phyloP scores from a whole-genome alignment of 805 yeast genomes.

The Wickerhamomyces pijperi region DNA sequence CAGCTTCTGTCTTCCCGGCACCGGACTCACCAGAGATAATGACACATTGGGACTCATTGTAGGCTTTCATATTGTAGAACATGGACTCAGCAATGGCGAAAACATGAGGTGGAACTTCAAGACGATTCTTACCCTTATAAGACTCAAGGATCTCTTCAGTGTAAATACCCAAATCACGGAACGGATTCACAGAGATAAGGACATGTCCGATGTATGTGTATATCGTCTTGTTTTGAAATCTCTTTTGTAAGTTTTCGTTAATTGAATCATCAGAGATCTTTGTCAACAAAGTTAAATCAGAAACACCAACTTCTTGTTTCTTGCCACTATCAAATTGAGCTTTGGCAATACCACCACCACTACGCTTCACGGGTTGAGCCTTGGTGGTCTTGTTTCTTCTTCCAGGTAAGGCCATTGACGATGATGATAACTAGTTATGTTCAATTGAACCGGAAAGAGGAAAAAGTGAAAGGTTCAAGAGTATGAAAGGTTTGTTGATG shows the following conservation, averaged over 20 bases:
- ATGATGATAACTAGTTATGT: too few species aligned
- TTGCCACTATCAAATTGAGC: slow-evolving; percentile 83
- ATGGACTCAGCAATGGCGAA: slow-evolving; percentile 95
- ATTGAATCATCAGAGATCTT: slow-evolving; percentile 87
- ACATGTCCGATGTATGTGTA: slow-evolving; percentile 93
- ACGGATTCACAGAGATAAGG: slow-evolving; percentile 91
- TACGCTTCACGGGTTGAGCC: slow-evolving; percentile 44
- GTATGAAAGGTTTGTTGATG: too few species aligned
- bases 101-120: slow-evolving; percentile 97
- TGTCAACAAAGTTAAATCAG: slow-evolving; percentile 82
- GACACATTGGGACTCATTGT: slow-evolving; percentile 92
- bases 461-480: too few species aligned
- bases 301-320: slow-evolving; percentile 96
- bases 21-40: slow-evolving; percentile 97
- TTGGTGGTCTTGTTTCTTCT: slow-evolving; percentile 46
- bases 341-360: slow-evolving; percentile 49
- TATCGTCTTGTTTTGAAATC: slow-evolving; percentile 83
- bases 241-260: slow-evolving; percentile 78
- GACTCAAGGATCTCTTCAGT: slow-evolving; percentile 65
- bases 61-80: slow-evolving; percentile 91
- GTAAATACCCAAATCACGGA: slow-evolving; percentile 91
- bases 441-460: too few species aligned
- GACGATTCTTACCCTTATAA: slow-evolving; percentile 83
- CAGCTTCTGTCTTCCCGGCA: slow-evolving; percentile 97
- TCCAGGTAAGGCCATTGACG: slow-evolving; percentile 27